Conservation (phyloP, 176 grass and related monocot species). For the Aegilops umbellulata region DNA sequence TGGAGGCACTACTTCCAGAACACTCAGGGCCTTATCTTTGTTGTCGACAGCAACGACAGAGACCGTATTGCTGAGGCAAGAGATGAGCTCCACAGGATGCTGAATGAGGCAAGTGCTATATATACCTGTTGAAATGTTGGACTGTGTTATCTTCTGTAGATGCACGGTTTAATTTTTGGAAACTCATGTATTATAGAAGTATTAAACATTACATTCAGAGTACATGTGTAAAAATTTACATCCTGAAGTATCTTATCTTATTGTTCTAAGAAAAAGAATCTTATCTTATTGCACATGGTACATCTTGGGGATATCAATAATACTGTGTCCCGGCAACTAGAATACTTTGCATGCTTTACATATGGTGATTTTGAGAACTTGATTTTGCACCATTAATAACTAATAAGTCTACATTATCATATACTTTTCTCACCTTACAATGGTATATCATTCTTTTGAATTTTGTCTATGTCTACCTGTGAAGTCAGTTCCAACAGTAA, state of each 20-base stretch:
- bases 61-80: conserved; percentile 27
- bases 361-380: not conserved
- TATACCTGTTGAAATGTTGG: not conserved
- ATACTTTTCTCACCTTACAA: not conserved
- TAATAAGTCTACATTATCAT: not conserved
- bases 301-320: conserved; percentile 6
- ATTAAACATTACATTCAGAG: not conserved
- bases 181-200: not conserved
- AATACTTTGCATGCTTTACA: not conserved
- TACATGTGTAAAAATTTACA: not conserved
- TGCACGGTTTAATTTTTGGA: not conserved
- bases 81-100: conserved; percentile 34
- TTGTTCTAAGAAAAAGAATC: not conserved
- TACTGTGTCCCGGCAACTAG: not conserved
- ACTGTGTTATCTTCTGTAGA: not conserved
- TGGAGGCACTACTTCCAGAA: conserved; percentile 37
- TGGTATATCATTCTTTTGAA: not conserved
- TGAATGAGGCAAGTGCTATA: conserved; percentile 21
- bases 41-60: conserved; percentile 32
- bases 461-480: not conserved
- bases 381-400: not conserved
- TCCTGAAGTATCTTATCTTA: not conserved
- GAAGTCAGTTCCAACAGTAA: not conserved
- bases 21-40: conserved; percentile 35
- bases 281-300: not conserved